Evolutionary conservation across 2,329 filamentous ascomycete species (phyloP).

Genomic region (Aspergillus arachidicola): DNA sequence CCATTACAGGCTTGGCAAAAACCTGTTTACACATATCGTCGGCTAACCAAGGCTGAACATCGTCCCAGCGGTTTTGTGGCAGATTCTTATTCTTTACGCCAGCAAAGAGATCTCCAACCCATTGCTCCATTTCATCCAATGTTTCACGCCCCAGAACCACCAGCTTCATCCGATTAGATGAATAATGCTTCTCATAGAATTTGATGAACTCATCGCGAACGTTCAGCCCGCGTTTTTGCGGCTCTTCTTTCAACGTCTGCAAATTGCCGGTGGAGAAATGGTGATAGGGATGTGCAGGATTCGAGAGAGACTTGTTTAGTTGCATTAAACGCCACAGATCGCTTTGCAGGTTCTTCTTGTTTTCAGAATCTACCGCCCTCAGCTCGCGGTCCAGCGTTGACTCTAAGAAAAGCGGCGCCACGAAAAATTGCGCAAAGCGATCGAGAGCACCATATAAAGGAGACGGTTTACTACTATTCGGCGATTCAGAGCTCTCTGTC

Average conservation of each 20-base stretch:
- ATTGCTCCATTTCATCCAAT: slow-evolving; percentile 78
- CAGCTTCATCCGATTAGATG: slow-evolving; percentile 90
- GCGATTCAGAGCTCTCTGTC: slow-evolving; percentile 26
- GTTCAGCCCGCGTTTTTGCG: slow-evolving; percentile 76
- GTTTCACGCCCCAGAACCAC: slow-evolving; percentile 81
- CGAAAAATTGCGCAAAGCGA: slow-evolving; percentile 92
- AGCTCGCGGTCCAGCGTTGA: slow-evolving; percentile 86
- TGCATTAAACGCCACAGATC: slow-evolving; percentile 87
- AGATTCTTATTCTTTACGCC: slow-evolving; percentile 81
- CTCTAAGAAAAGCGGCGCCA: slow-evolving; percentile 81
- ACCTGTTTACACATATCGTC: slow-evolving; percentile 70
- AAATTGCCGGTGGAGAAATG: slow-evolving; percentile 92
- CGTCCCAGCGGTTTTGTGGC: slow-evolving; percentile 67
- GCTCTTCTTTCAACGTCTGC: slow-evolving; percentile 80
- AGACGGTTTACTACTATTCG: slow-evolving; percentile 40
- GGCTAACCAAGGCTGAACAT: slow-evolving; percentile 60
- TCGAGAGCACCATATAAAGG: slow-evolving; percentile 81
- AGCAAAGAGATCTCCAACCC: slow-evolving; percentile 83
- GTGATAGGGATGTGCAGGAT: slow-evolving; percentile 82
- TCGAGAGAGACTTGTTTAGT: slow-evolving; percentile 84
- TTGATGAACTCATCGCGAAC: slow-evolving; percentile 90
- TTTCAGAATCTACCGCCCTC: slow-evolving; percentile 88
- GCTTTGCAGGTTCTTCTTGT: slow-evolving; percentile 95
- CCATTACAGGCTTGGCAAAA: slow-evolving; percentile 91
- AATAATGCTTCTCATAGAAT: slow-evolving; percentile 88